These are phyloP conservation scores for Limonium bicolor DNA, from an alignment of 148 eudicot genomes.

Conservation along the genomic window DNA sequence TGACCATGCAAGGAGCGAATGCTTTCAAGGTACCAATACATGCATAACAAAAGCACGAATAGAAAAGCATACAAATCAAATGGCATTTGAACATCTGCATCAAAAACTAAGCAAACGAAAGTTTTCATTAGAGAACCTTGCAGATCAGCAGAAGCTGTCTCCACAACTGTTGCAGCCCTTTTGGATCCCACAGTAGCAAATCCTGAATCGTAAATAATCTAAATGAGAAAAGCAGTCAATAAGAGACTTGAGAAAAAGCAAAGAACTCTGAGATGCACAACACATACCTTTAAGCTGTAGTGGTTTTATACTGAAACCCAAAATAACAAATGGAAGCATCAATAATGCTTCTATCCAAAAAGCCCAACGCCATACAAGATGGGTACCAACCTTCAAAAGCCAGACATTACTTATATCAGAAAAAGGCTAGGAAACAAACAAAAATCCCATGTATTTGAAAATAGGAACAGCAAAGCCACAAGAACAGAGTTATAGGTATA, in stretches of 20 bases:
- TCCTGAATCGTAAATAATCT: conserved; percentile 24
- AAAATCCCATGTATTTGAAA: not conserved
- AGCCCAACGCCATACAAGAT: conserved; percentile 62
- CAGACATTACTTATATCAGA: not conserved
- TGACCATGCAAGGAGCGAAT: too few species aligned
- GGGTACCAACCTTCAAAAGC: conserved; percentile 35
- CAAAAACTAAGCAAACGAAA: not conserved
- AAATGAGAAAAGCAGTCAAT: conserved; percentile 6
- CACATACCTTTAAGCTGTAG: conserved; percentile 59
- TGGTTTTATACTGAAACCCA: conserved; percentile 82
- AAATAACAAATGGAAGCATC: conserved; percentile 76
- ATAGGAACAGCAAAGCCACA: not conserved
- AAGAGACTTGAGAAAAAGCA: not conserved
- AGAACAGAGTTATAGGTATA: too few species aligned
- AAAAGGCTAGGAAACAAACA: not conserved
- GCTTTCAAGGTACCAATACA: too few species aligned
- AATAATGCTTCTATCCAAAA: conserved; percentile 57
- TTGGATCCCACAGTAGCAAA: conserved; percentile 20
- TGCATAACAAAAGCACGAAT: not conserved
- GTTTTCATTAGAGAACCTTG: conserved; percentile 17
- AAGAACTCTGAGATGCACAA: not conserved
- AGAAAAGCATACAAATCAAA: not conserved
- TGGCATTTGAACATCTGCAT: not conserved
- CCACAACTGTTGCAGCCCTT: conserved; percentile 11
- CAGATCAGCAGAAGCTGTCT: conserved; percentile 4